A percentile compares a stretch with the other conserved stretches of the same genome.
phyloP scores from a whole-genome alignment of 345 rosid species.

The Syzygium oleosum region DNA sequence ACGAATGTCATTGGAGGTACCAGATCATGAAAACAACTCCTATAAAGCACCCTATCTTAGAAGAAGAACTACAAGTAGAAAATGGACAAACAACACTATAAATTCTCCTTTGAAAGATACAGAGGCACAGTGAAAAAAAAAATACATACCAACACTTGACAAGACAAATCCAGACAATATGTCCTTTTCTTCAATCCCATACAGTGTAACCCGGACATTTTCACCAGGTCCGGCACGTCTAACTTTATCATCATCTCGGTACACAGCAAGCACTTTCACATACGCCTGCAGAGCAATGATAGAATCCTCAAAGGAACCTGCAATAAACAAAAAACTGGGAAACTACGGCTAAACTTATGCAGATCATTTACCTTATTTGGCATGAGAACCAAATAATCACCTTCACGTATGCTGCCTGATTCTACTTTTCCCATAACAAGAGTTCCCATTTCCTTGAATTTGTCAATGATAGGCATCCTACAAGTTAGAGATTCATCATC shows the following conservation, averaged over 20 bases:
- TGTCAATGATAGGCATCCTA: conserved; percentile 97
- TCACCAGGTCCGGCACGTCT: conserved; percentile 93
- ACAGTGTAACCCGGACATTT: conserved; percentile 64
- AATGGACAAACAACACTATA: background rate
- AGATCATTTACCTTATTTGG: conserved; percentile 72
- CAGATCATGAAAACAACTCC: background rate
- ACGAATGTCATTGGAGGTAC: background rate
- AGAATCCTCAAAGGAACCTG: background rate
- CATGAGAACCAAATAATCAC: conserved; percentile 81
- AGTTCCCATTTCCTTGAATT: conserved; percentile 98
- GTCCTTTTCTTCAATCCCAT: conserved; percentile 92
- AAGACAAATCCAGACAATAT: conserved; percentile 82
- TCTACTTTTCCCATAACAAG: conserved; percentile 95
- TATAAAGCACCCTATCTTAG: background rate
- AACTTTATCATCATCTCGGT: conserved; percentile 65
- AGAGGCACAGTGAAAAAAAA: background rate
- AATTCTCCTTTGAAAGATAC: background rate
- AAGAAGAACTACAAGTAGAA: background rate
- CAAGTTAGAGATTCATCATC: conserved; percentile 2
- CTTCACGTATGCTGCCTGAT: conserved; percentile 82
- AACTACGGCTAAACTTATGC: background rate
- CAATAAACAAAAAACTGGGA: background rate
- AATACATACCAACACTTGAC: conserved; percentile 51
- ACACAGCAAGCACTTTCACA: conserved; percentile 65
- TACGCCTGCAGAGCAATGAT: conserved; percentile 36